Base-by-base conservation (phyloP, 2,329 filamentous ascomycete genomes). In the Trichoderma sp. region DNA sequence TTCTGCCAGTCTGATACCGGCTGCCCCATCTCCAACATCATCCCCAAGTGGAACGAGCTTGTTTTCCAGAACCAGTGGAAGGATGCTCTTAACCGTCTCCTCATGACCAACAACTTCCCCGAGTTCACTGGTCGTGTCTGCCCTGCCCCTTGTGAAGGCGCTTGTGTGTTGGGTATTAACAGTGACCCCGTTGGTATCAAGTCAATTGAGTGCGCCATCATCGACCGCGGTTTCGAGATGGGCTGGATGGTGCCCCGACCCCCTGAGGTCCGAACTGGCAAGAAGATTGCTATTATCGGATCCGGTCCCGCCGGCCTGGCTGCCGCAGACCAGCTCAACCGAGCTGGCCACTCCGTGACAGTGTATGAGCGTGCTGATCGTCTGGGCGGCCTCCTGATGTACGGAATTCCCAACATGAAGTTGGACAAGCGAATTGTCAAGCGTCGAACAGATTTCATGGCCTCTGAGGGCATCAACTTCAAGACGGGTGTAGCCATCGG, bases 361-460 rank as follows among this genome's bases (percentile, higher is more conserved):
- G 89, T 98, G 21, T 97, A 96, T 77, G 95, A 98, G 86, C 93
- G 95, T 73, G 89, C 94, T 70, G 95, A 98, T 78, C 93, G 95
- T 73, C 84, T 91, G 69, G 95, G 95, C 82, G 95, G 95, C 80
- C 86, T 98, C 68, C 88, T 98, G 76, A 97, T 97, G 95, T 97
- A 98, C 78, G 95, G 95, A 74, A 98, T 98, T 74, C 95, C 95
- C 74, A 98, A 98, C 86, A 98, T 98, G 95, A 98, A 98, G 86
- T 91, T 98, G 53, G 95, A 98, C 84, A 98, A 98, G 87, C 93
- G 93, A 78, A 90, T 97, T 72, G 95, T 98, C 71, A 95, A 97
- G 86, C 92, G 95, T 64, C 92, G 95, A 80, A 94, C 96, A 60
- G 93, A 97, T 81, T 94, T 98, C 81, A 95, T 97, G 92, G 92